Evolutionary conservation across 129 eudicot species (phyloP).

Genomic region (Chrysanthemum lavandulifolium): DNA sequence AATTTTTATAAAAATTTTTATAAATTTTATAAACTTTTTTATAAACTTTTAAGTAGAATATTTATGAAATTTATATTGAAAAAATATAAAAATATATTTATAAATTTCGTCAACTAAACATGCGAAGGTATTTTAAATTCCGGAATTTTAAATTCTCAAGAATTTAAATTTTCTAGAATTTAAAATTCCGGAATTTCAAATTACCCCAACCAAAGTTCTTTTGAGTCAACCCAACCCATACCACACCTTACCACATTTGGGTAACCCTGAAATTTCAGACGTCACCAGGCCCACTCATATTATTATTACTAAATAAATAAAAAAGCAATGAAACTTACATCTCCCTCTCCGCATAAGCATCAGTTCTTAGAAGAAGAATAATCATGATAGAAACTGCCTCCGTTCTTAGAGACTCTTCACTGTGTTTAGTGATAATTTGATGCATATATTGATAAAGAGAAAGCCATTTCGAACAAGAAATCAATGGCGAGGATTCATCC

Average conservation of each 20-base stretch:
- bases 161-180: too few species aligned
- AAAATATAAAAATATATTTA: too few species aligned
- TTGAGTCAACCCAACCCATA: neutral
- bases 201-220: too few species aligned
- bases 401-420: conserved; percentile 47
- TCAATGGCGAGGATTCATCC: conserved; percentile 29
- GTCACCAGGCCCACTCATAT: neutral
- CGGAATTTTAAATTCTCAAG: too few species aligned
- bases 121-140: too few species aligned
- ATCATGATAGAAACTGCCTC: conserved; percentile 87
- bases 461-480: conserved; percentile 46
- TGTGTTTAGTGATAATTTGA: conserved; percentile 38
- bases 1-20: too few species aligned
- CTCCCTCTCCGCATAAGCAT: conserved; percentile 73
- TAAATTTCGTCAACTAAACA: too few species aligned
- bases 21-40: too few species aligned
- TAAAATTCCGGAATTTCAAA: too few species aligned
- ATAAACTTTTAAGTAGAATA: too few species aligned
- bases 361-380: conserved; percentile 59
- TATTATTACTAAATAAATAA: neutral
- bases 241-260: neutral
- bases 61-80: too few species aligned
- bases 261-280: neutral
- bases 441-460: conserved; percentile 53
- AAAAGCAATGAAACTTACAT: conserved; percentile 48